Percentiles rank a stretch among this genome's conserved stretches.
phyloP scores from a whole-genome alignment of 192 early-diverging fungal genomes.

The Coemansia sp. region DNA sequence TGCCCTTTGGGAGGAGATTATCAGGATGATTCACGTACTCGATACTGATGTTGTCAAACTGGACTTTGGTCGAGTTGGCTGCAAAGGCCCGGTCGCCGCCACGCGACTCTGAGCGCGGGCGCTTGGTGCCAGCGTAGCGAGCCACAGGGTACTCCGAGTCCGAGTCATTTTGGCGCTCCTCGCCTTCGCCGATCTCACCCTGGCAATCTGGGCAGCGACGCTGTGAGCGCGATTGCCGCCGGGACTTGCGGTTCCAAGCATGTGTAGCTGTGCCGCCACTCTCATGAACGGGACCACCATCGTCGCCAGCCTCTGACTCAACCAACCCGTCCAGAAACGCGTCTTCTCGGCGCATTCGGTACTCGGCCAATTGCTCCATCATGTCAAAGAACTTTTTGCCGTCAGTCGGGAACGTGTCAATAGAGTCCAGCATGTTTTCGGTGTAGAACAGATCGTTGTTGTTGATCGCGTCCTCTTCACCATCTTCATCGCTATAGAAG shows the following conservation, averaged over 20 bases:
- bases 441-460: slow-evolving; percentile 57
- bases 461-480: slow-evolving; percentile 13
- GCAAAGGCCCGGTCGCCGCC: neutral
- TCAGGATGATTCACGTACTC: neutral
- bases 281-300: slow-evolving; percentile 55
- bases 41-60: slow-evolving; percentile 7
- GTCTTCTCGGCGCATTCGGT: slow-evolving; percentile 82
- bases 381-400: slow-evolving; percentile 95
- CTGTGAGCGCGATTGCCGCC: slow-evolving; percentile 14
- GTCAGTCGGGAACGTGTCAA: slow-evolving; percentile 68
- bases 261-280: slow-evolving; percentile 42
- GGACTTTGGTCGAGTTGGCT: neutral
- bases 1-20: neutral
- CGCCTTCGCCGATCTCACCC: slow-evolving; percentile 41
- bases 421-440: slow-evolving; percentile 45
- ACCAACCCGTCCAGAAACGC: slow-evolving; percentile 44
- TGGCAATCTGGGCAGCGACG: slow-evolving; percentile 51
- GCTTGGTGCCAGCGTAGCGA: slow-evolving; percentile 25
- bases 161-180: slow-evolving; percentile 29
- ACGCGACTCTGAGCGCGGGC: slow-evolving; percentile 26
- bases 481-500: slow-evolving; percentile 10
- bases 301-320: slow-evolving; percentile 42
- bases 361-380: slow-evolving; percentile 94
- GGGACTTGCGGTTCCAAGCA: slow-evolving; percentile 3
- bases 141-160: slow-evolving; percentile 16